Percentiles rank a stretch among this genome's conserved stretches.
Evolutionary conservation across 2,329 filamentous ascomycete species (phyloP).

Genomic region (Trichoderma endophyticum): DNA sequence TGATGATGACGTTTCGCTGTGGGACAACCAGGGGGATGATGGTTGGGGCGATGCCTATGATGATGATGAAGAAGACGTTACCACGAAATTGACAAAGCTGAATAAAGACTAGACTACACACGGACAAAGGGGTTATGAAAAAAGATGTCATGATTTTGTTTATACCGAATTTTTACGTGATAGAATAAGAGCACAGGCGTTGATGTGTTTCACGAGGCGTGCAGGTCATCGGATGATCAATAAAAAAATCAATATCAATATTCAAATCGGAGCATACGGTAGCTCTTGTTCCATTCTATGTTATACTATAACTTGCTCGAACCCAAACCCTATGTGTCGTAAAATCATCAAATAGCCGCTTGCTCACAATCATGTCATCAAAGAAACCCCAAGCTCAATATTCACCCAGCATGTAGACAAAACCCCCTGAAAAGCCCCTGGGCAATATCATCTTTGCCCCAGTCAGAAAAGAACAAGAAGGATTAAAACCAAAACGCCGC

Average conservation of each 20-base stretch:
- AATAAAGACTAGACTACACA: slow-evolving; percentile 1
- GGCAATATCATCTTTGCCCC: background rate
- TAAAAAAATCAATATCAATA: background rate
- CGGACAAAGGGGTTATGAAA: background rate
- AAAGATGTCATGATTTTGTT: background rate
- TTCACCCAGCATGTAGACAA: background rate
- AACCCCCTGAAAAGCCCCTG: background rate
- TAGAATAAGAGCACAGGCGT: background rate
- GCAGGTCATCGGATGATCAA: background rate
- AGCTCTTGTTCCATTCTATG: slow-evolving; percentile 4
- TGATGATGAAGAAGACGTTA: background rate
- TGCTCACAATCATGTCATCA: background rate
- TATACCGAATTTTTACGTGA: background rate
- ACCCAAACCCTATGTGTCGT: background rate
- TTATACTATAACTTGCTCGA: background rate
- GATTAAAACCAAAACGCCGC: slow-evolving; percentile 29
- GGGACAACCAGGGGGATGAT: slow-evolving; percentile 43
- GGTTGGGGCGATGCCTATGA: slow-evolving; percentile 30
- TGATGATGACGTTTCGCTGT: slow-evolving; percentile 58
- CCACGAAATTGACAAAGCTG: background rate
- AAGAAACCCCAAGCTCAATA: background rate
- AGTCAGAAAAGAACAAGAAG: background rate
- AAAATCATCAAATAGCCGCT: background rate
- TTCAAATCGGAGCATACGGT: background rate
- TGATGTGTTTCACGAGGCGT: background rate